phyloP scores from a whole-genome alignment of 1,284 basidiomycete species.

The Vanrija sp. region DNA sequence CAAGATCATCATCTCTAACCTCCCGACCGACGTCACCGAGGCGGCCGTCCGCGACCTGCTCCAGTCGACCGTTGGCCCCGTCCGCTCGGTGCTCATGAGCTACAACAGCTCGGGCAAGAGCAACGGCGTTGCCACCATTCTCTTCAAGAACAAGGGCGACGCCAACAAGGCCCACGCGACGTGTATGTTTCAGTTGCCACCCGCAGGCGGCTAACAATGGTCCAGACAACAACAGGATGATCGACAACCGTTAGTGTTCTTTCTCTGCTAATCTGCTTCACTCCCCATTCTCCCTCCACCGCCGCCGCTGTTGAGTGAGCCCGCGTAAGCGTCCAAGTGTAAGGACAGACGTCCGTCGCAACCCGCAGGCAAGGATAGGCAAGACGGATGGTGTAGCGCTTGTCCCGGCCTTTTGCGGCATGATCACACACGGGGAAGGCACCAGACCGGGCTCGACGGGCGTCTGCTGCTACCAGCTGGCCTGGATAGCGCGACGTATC shows the following conservation, averaged over 20 bases:
- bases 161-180: slow-evolving; percentile 86
- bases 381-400: neutral
- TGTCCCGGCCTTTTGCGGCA: neutral
- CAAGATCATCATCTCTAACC: slow-evolving; percentile 96
- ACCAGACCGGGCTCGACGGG: neutral
- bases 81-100: slow-evolving; percentile 75
- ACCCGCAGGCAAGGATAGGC: neutral
- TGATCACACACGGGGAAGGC: neutral
- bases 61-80: slow-evolving; percentile 80
- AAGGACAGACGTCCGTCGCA: neutral
- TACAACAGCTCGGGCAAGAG: slow-evolving; percentile 82
- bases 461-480: too few relatives aligned
- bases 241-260: slow-evolving; percentile 96
- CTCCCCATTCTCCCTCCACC: slow-evolving; percentile 1
- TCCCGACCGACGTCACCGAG: slow-evolving; percentile 93
- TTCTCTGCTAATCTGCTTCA: slow-evolving; percentile 8
- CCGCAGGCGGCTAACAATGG: slow-evolving; percentile 6
- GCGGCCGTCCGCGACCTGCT: slow-evolving; percentile 92
- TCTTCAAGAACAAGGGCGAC: slow-evolving; percentile 82
- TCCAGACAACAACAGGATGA: slow-evolving; percentile 87
- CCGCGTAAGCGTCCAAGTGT: too few relatives aligned
- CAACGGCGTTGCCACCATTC: slow-evolving; percentile 82
- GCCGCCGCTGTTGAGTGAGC: slow-evolving; percentile 8
- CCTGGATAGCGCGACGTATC: too few relatives aligned
- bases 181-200: slow-evolving; percentile 49